These are phyloP conservation scores for Plasmodium yoelii DNA, from an alignment of 169 alveolate species.

Conservation along the genomic window DNA sequence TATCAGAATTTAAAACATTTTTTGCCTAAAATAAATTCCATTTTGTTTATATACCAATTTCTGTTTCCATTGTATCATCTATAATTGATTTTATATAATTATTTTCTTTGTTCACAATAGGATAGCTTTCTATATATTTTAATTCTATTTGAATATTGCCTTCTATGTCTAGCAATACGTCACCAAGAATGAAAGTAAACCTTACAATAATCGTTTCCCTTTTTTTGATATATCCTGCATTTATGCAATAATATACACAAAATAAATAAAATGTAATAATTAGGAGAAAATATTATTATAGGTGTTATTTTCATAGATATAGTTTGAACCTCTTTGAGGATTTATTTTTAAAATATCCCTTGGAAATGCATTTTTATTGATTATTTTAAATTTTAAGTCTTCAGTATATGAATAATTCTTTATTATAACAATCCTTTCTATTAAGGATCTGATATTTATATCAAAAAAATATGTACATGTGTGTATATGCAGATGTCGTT, in stretches of 20 bases:
- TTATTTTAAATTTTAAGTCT: constrained; percentile 64
- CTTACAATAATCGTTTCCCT: constrained; percentile 35
- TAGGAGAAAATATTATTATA: constrained; percentile 8
- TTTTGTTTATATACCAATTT: constrained; percentile 48
- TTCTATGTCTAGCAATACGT: constrained; percentile 67
- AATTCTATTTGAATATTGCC: constrained; percentile 74
- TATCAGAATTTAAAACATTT: not conserved
- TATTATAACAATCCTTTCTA: constrained; percentile 67
- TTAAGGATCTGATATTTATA: constrained; percentile 24
- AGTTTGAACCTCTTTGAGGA: constrained; percentile 55
- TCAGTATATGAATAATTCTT: constrained; percentile 50
- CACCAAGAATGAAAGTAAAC: constrained; percentile 58
- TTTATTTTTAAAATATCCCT: constrained; percentile 40
- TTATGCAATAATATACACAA: constrained; percentile 2
- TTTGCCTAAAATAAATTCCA: not conserved
- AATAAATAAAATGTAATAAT: not conserved
- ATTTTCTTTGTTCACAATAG: not conserved
- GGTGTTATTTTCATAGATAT: not conserved
- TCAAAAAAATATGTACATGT: constrained; percentile 16
- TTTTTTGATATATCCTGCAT: constrained; percentile 49
- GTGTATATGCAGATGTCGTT: not conserved
- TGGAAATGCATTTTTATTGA: constrained; percentile 50
- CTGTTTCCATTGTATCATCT: constrained; percentile 15
- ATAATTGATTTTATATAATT: not conserved
- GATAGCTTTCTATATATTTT: constrained; percentile 18